Conservation (phyloP, 1,284 basidiomycete species). For the Pascua sp. region DNA sequence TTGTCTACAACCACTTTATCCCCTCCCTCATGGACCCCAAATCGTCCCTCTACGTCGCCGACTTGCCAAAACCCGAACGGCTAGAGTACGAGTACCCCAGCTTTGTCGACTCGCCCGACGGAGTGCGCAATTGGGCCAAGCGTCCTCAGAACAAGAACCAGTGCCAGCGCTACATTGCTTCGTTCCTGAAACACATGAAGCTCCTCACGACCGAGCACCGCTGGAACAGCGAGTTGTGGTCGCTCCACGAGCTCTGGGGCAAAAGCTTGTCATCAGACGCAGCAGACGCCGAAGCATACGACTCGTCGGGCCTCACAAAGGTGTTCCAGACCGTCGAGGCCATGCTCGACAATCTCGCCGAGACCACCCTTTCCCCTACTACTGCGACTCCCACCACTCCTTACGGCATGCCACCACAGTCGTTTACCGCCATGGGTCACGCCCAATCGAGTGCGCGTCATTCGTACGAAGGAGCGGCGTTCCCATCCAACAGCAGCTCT, state of each 20-base stretch:
- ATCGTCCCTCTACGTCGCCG: slow-evolving; percentile 52
- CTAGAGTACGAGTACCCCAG: slow-evolving; percentile 54
- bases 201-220: slow-evolving; percentile 50
- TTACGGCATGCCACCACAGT: slow-evolving; percentile 5
- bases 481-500: slow-evolving; percentile 17
- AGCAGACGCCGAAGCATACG: slow-evolving; percentile 35
- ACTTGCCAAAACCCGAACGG: slow-evolving; percentile 48
- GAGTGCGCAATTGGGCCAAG: slow-evolving; percentile 63
- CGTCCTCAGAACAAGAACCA: slow-evolving; percentile 73
- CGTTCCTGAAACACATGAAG: slow-evolving; percentile 56
- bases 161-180: slow-evolving; percentile 57
- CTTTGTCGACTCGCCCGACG: slow-evolving; percentile 60
- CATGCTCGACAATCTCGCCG: slow-evolving; percentile 76
- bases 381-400: slow-evolving; percentile 37
- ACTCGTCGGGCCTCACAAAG: slow-evolving; percentile 74
- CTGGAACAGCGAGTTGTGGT: slow-evolving; percentile 54
- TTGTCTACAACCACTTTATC: slow-evolving; percentile 88
- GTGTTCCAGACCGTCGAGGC: slow-evolving; percentile 86
- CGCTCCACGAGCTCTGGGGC: slow-evolving; percentile 71
- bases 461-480: slow-evolving; percentile 35
- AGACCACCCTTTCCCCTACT: slow-evolving; percentile 57
- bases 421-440: slow-evolving; percentile 11
- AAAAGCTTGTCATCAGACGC: slow-evolving; percentile 69
- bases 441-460: slow-evolving; percentile 34
- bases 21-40: slow-evolving; percentile 56